Conservation (phyloP, 1,139 yeast species). For the Blastobotrys aristatus region DNA sequence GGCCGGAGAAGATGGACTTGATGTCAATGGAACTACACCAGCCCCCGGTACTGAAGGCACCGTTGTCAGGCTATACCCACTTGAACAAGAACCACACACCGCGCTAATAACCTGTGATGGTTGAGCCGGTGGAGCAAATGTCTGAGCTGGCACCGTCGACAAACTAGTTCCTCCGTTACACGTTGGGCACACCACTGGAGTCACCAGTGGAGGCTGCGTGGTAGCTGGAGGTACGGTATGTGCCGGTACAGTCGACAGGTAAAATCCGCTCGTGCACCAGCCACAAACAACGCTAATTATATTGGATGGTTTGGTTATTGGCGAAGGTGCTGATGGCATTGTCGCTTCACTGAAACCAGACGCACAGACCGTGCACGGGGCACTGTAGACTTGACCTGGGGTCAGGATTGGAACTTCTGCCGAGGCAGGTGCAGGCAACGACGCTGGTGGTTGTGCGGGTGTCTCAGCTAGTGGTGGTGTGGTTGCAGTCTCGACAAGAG, state of each 20-base stretch:
- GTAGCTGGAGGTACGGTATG: background rate
- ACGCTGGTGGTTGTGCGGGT: background rate
- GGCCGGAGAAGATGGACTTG: too few relatives aligned
- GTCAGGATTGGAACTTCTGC: conserved; percentile 9
- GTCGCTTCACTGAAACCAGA: background rate
- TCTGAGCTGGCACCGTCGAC: background rate
- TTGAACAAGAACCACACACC: too few relatives aligned
- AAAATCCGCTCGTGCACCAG: background rate
- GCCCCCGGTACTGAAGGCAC: too few relatives aligned
- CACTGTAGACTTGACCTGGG: background rate
- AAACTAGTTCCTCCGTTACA: background rate
- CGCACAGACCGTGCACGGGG: background rate
- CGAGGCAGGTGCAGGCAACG: conserved; percentile 5
- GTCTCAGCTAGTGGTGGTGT: too few relatives aligned
- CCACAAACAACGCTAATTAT: background rate
- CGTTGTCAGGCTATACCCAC: too few relatives aligned
- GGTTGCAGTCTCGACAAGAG: conserved; percentile 3
- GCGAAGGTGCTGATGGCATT: background rate
- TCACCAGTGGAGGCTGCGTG: background rate
- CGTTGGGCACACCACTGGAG: conserved; percentile 5
- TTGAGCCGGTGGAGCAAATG: background rate
- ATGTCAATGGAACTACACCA: too few relatives aligned
- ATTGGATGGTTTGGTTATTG: background rate
- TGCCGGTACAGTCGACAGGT: background rate
- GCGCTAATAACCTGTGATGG: background rate